These are phyloP conservation scores for Cyberlindnera veronae DNA, from an alignment of 805 yeast species.

Conservation along the genomic window DNA sequence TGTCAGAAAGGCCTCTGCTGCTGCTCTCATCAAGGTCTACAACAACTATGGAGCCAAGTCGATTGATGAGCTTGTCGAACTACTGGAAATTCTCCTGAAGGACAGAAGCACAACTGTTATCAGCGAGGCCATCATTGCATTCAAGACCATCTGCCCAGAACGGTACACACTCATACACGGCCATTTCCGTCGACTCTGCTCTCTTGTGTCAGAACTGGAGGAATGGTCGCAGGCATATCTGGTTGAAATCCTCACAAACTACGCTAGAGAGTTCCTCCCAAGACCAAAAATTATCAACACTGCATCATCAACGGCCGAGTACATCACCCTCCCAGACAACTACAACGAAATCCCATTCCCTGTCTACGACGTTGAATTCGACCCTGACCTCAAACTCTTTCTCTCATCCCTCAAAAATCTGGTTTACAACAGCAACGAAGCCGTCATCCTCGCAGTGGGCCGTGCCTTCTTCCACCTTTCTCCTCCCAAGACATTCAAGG, in stretches of 20 bases:
- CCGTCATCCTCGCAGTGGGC: constrained; percentile 59
- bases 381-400: constrained; percentile 57
- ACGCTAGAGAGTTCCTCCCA: constrained; percentile 58
- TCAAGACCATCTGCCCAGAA: constrained; percentile 49
- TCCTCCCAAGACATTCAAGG: constrained; percentile 49
- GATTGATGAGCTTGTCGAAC: constrained; percentile 46
- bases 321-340: constrained; percentile 41
- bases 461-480: constrained; percentile 56
- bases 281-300: constrained; percentile 43
- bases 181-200: constrained; percentile 57
- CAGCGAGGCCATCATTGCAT: constrained; percentile 61
- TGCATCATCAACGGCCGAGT: constrained; percentile 27
- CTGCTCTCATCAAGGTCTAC: constrained; percentile 62
- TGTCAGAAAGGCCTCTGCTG: constrained; percentile 78
- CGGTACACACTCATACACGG: constrained; percentile 68
- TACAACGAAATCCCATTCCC: constrained; percentile 37
- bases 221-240: constrained; percentile 65
- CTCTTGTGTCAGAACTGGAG: constrained; percentile 50
- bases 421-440: constrained; percentile 49
- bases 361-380: constrained; percentile 40
- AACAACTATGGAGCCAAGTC: constrained; percentile 41
- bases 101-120: constrained; percentile 69
- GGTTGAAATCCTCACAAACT: constrained; percentile 62
- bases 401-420: constrained; percentile 45
- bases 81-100: constrained; percentile 51